These are phyloP conservation scores for Cystobasidium pallidum DNA, from an alignment of 1,284 basidiomycete species.

Conservation along the genomic window DNA sequence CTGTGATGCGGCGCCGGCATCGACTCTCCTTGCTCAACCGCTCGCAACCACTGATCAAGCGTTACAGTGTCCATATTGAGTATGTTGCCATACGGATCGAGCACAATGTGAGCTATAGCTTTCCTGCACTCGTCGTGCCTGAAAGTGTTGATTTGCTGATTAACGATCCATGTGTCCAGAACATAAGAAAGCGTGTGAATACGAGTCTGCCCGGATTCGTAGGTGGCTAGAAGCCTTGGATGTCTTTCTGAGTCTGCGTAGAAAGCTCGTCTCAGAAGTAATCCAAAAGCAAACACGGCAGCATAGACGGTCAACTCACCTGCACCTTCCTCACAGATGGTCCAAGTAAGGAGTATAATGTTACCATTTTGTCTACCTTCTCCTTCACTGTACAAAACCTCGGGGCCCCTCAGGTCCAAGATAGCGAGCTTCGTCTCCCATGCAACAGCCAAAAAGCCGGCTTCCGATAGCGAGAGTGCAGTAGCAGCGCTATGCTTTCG, in stretches of 20 bases:
- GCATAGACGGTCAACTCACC: slow-evolving; percentile 4
- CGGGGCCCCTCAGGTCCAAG: slow-evolving; percentile 37
- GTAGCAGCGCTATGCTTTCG: background rate
- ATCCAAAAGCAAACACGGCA: background rate
- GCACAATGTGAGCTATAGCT: background rate
- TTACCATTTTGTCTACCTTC: slow-evolving; percentile 6
- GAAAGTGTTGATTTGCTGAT: slow-evolving; percentile 16
- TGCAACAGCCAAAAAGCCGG: slow-evolving; percentile 39
- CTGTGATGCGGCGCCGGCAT: background rate
- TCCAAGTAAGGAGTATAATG: slow-evolving; percentile 22
- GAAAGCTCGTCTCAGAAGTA: background rate
- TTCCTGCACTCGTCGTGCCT: slow-evolving; percentile 2
- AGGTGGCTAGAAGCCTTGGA: slow-evolving; percentile 22
- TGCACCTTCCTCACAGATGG: slow-evolving; percentile 34
- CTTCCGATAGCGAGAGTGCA: slow-evolving; percentile 26
- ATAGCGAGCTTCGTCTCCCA: slow-evolving; percentile 28
- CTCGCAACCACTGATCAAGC: slow-evolving; percentile 34
- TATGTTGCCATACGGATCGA: slow-evolving; percentile 26
- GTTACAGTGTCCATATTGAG: slow-evolving; percentile 15
- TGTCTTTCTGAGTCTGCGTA: slow-evolving; percentile 19
- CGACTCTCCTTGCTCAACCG: slow-evolving; percentile 2
- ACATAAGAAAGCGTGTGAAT: slow-evolving; percentile 34
- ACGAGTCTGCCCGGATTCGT: slow-evolving; percentile 21
- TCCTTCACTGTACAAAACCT: slow-evolving; percentile 31
- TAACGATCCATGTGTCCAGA: slow-evolving; percentile 43